These are phyloP conservation scores for Glycine tomentella DNA, from an alignment of 306 rosid genomes.

Conservation along the genomic window DNA sequence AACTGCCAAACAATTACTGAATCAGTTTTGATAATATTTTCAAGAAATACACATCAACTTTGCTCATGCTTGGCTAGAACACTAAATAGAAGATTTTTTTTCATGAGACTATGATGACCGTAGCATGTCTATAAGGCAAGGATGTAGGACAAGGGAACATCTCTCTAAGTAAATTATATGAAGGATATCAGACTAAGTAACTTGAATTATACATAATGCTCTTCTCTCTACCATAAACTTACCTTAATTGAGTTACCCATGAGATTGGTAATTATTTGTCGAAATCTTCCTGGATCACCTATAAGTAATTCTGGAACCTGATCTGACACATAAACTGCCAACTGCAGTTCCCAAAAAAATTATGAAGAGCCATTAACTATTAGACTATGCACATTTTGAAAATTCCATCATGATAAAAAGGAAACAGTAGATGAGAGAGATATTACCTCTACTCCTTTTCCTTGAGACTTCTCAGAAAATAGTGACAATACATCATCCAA, in stretches of 20 bases:
- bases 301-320: slow-evolving; percentile 79
- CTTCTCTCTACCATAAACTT: slow-evolving; percentile 39
- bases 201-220: not conserved
- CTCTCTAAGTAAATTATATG: not conserved
- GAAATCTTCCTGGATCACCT: slow-evolving; percentile 92
- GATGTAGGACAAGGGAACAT: slow-evolving; percentile 1
- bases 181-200: slow-evolving; percentile 10
- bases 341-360: slow-evolving; percentile 55
- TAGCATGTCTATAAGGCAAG: slow-evolving; percentile 21
- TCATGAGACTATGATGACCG: not conserved
- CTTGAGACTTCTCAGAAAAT: slow-evolving; percentile 94
- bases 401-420: not conserved
- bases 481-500: slow-evolving; percentile 92
- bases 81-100: not conserved
- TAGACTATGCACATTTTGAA: slow-evolving; percentile 43
- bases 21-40: slow-evolving; percentile 43
- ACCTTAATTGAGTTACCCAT: slow-evolving; percentile 91
- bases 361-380: slow-evolving; percentile 29
- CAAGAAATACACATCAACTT: not conserved
- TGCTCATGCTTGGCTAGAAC: slow-evolving; percentile 22
- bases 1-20: slow-evolving; percentile 65
- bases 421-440: slow-evolving; percentile 29
- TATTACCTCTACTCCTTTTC: slow-evolving; percentile 93
- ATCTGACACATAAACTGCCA: slow-evolving; percentile 86
- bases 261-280: slow-evolving; percentile 87